A percentile compares a stretch with the other conserved stretches of the same genome.
phyloP scores from a whole-genome alignment of 345 rosid genomes.

The Pistacia integerrima region DNA sequence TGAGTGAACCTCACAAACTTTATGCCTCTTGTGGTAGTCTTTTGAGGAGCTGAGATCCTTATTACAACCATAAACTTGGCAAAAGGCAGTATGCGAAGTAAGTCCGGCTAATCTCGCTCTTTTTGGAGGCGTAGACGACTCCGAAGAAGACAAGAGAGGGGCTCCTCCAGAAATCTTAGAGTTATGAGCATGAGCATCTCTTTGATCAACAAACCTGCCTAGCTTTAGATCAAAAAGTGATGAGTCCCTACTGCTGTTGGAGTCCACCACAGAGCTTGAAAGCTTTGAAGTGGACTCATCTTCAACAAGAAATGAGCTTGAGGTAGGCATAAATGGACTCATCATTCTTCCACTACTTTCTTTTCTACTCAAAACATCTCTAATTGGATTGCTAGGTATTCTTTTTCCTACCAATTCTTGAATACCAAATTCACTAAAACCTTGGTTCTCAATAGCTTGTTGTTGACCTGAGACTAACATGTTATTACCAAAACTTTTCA shows the following conservation, averaged over 20 bases:
- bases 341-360: conserved; percentile 28
- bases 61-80: conserved; percentile 78
- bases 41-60: conserved; percentile 74
- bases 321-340: conserved; percentile 27
- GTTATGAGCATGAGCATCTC: conserved; percentile 25
- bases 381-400: conserved; percentile 23
- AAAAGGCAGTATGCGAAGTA: conserved; percentile 40
- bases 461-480: conserved; percentile 31
- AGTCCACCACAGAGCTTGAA: conserved; percentile 43
- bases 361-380: conserved; percentile 27
- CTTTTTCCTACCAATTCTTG: conserved; percentile 35
- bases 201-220: conserved; percentile 54
- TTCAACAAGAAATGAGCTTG: conserved; percentile 33
- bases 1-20: conserved; percentile 80
- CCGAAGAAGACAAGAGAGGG: conserved; percentile 27
- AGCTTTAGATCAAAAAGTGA: conserved; percentile 68
- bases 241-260: conserved; percentile 40
- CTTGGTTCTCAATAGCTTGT: conserved; percentile 17
- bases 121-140: conserved; percentile 33
- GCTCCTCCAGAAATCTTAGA: conserved; percentile 20
- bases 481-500: conserved; percentile 31
- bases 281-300: conserved; percentile 44
- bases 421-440: conserved; percentile 36
- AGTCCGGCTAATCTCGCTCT: conserved; percentile 31
- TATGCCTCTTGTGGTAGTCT: conserved; percentile 81